These are phyloP conservation scores for Phytophthora syringae DNA, from an alignment of 352 stramenopile genomes.

Conservation along the genomic window DNA sequence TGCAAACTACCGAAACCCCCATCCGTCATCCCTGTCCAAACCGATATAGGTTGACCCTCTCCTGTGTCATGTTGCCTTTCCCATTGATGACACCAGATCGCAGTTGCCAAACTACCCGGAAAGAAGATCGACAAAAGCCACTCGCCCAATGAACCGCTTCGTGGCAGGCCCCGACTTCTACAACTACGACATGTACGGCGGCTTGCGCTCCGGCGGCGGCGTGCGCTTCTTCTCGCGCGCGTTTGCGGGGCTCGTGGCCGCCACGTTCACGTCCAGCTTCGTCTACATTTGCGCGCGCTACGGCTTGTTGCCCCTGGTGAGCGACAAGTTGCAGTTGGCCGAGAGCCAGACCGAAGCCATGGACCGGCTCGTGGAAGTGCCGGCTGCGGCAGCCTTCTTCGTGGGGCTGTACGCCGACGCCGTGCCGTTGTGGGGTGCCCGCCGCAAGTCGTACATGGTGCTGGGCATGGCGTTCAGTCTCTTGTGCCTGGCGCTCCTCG, in stretches of 20 bases:
- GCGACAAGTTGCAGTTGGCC: constrained; percentile 40
- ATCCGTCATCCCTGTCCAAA: neutral
- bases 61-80: constrained; percentile 31
- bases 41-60: constrained; percentile 22
- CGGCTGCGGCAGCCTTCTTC: constrained; percentile 81
- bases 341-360: constrained; percentile 35
- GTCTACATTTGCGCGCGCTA: constrained; percentile 45
- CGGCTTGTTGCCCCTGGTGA: constrained; percentile 41
- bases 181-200: constrained; percentile 70
- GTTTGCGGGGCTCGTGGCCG: constrained; percentile 49
- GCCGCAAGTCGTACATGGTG: constrained; percentile 87
- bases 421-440: constrained; percentile 75
- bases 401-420: constrained; percentile 84
- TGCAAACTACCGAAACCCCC: constrained; percentile 6
- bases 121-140: too few relatives aligned
- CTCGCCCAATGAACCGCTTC: constrained; percentile 22
- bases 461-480: constrained; percentile 58
- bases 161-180: constrained; percentile 59
- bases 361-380: constrained; percentile 63
- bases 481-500: constrained; percentile 24
- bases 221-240: constrained; percentile 46
- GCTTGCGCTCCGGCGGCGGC: constrained; percentile 42
- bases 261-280: constrained; percentile 58
- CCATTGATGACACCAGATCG: constrained; percentile 18
- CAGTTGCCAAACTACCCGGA: too few relatives aligned